Evolutionary conservation across 2,329 filamentous ascomycete species (phyloP).

Genomic region (Venturia nashicola): DNA sequence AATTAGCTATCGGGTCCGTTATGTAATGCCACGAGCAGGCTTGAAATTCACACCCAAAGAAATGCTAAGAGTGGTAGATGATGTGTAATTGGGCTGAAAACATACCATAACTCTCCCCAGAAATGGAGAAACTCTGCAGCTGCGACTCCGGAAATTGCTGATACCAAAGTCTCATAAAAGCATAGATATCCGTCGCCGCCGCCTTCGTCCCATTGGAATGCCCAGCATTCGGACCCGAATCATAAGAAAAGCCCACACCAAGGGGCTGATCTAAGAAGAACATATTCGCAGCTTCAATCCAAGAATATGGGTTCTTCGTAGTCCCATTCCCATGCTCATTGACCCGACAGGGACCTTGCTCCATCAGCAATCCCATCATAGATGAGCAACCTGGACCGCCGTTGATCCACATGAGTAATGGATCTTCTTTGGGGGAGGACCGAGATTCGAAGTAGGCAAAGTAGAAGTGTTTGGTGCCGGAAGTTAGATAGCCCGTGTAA

Average conservation of each 20-base stretch:
- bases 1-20: neutral
- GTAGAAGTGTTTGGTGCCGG: slow-evolving; percentile 31
- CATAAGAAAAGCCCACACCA: slow-evolving; percentile 27
- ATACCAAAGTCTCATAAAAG: slow-evolving; percentile 36
- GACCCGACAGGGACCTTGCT: slow-evolving; percentile 43
- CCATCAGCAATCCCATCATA: slow-evolving; percentile 33
- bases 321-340: slow-evolving; percentile 39
- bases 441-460: slow-evolving; percentile 34
- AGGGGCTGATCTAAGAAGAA: slow-evolving; percentile 37
- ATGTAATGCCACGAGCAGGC: neutral
- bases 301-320: slow-evolving; percentile 43
- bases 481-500: slow-evolving; percentile 25
- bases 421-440: slow-evolving; percentile 23
- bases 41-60: neutral
- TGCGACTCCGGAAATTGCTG: slow-evolving; percentile 32
- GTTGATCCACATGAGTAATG: slow-evolving; percentile 30
- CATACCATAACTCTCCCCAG: slow-evolving; percentile 38
- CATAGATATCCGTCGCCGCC: slow-evolving; percentile 36
- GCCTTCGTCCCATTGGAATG: slow-evolving; percentile 27
- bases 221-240: slow-evolving; percentile 22
- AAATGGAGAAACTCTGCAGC: slow-evolving; percentile 31
- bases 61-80: neutral
- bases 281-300: slow-evolving; percentile 45
- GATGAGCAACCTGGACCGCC: slow-evolving; percentile 46
- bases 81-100: slow-evolving; percentile 10